phyloP scores from a whole-genome alignment of 768 basidiomycete genomes.

The Polyporus arcularius region DNA sequence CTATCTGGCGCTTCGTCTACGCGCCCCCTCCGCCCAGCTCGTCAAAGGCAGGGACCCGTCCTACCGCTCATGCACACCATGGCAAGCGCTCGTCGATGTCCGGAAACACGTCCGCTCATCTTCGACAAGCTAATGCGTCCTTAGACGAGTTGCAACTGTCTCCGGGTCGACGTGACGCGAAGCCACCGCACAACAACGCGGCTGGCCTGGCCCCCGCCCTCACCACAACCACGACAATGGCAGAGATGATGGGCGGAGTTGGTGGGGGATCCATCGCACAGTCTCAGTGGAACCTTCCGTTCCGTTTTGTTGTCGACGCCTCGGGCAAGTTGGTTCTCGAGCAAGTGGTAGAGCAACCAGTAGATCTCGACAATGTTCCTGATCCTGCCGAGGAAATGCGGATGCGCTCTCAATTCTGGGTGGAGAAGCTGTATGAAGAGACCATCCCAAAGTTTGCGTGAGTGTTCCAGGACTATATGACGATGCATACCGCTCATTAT shows the following conservation, averaged over 20 bases:
- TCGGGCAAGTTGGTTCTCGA: conserved; percentile 10
- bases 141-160: conserved; percentile 16
- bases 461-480: conserved; percentile 13
- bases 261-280: conserved; percentile 20
- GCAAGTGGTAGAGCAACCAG: background rate
- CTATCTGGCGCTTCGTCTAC: conserved; percentile 74
- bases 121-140: conserved; percentile 16
- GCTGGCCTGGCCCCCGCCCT: conserved; percentile 56
- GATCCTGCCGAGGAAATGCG: conserved; percentile 22
- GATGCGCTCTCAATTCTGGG: conserved; percentile 76
- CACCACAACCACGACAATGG: conserved; percentile 54
- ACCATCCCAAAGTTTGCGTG: conserved; percentile 54
- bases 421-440: conserved; percentile 57
- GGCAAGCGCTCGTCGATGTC: conserved; percentile 24
- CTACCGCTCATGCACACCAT: conserved; percentile 17
- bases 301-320: conserved; percentile 9
- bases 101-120: conserved; percentile 14
- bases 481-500: background rate
- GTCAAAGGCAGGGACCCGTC: conserved; percentile 24
- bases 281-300: conserved; percentile 14
- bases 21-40: conserved; percentile 41
- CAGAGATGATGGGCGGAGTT: conserved; percentile 33
- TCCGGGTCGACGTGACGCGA: conserved; percentile 18
- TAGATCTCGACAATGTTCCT: conserved; percentile 16
- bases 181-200: conserved; percentile 45